Base-by-base conservation (phyloP, 2,329 filamentous ascomycete genomes). In the Dothidotthia symphoricarpi region DNA sequence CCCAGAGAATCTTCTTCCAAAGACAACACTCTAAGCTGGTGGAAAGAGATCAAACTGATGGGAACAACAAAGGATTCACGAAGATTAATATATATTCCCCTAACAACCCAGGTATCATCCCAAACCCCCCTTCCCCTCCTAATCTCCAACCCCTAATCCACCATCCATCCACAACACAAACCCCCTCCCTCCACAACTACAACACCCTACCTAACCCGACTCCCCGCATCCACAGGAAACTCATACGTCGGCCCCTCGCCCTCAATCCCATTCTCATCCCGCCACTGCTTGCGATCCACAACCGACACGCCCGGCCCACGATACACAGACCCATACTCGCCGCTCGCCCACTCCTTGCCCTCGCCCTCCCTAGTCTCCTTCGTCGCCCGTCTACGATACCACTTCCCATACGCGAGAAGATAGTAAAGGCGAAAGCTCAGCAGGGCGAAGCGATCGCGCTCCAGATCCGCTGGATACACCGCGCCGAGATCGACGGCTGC, bases 401-500 rank as follows among this genome's bases (percentile, higher is more conserved):
- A 82, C 48, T 74, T 76, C 15, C 81, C 80, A 50, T 83, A 83
- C 0, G 69, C 64, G 3, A 84, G 57, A 32, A 83, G 60, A 41
- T 82, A 82, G 47, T 83, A 83, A 41, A 83, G 55, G 28, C 80
- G 60, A 53, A 83, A 84, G 31, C 74, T 72, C 41, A 83, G 52
- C 37, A 83, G 71, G 0, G 81, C 77, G 53, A 81, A 84, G 36
- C 68, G 70, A 43, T 83, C 80, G n/a, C 77, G 63, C 63, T 83
- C 80, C 2, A 84, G 55, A 50, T 83, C 80, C 43, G 76, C 77
- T 2, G 71, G 69, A 51, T 87, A 87, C 2, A 73, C 69, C 0
- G 83, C 84, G 0, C 84, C 85, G 0, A 87, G 68, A 31, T 80
- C 76, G 36, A 85, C 84, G 0, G 83, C 85, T 2, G 83, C 84